Percentiles rank a stretch among this genome's conserved stretches.
These are phyloP conservation scores for Leccinum obscurum DNA, from an alignment of 768 basidiomycete genomes.

Conservation along the genomic window DNA sequence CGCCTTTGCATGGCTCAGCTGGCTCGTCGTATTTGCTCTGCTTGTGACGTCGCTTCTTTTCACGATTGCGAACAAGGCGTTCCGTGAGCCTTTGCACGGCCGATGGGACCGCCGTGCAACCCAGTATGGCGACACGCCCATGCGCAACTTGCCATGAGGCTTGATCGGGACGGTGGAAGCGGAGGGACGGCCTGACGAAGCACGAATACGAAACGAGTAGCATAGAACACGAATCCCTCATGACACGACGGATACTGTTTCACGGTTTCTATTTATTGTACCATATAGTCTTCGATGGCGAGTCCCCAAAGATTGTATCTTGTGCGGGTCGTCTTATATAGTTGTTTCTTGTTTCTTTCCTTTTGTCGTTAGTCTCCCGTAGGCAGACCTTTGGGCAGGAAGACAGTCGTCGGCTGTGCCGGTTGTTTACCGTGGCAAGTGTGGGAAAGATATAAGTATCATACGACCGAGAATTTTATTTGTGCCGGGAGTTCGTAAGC, in stretches of 20 bases:
- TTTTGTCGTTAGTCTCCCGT: background rate
- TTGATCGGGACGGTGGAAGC: slow-evolving; percentile 13
- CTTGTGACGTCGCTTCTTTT: slow-evolving; percentile 56
- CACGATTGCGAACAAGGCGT: slow-evolving; percentile 56
- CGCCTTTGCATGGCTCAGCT: slow-evolving; percentile 76
- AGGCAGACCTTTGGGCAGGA: no score
- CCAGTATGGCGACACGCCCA: slow-evolving; percentile 27
- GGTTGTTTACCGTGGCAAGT: background rate
- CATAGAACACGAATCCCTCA: slow-evolving; percentile 5
- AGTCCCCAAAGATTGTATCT: slow-evolving; percentile 6
- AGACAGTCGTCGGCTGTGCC: no score
- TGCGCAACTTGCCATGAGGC: slow-evolving; percentile 34
- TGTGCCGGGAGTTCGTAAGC: no score
- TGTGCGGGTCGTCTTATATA: slow-evolving; percentile 1
- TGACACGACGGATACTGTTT: slow-evolving; percentile 9
- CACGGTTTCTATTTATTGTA: slow-evolving; percentile 23
- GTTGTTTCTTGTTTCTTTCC: background rate
- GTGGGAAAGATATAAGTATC: background rate
- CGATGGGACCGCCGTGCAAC: slow-evolving; percentile 42
- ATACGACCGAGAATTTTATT: background rate
- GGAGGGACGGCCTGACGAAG: background rate
- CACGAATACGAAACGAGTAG: background rate
- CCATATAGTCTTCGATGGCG: slow-evolving; percentile 18
- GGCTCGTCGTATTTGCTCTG: slow-evolving; percentile 60
- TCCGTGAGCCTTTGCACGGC: slow-evolving; percentile 60